Evolutionary conservation across 2,329 filamentous ascomycete species (phyloP).

Genomic region (Trichoderma atroviride): DNA sequence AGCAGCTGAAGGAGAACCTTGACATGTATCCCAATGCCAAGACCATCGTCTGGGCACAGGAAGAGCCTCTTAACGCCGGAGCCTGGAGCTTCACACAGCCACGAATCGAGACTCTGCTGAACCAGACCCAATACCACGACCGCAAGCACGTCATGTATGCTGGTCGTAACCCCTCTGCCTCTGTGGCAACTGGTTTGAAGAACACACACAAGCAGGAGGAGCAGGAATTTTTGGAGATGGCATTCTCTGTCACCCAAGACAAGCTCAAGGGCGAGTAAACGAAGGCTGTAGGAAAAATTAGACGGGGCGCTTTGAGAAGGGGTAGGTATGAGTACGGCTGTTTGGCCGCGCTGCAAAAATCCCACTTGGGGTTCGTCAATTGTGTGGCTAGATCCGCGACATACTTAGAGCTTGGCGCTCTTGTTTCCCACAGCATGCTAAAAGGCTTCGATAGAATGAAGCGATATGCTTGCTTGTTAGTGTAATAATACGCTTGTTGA

Average conservation of each 20-base stretch:
- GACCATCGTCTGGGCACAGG: slow-evolving; percentile 96
- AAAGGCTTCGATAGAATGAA: slow-evolving; percentile 11
- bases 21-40: slow-evolving; percentile 97
- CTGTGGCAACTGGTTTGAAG: slow-evolving; percentile 93
- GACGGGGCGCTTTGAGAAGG: background rate
- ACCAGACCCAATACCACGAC: slow-evolving; percentile 89
- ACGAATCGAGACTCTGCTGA: slow-evolving; percentile 92
- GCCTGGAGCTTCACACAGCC: slow-evolving; percentile 98
- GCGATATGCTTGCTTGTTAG: slow-evolving; percentile 21
- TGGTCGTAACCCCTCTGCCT: slow-evolving; percentile 88
- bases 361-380: slow-evolving; percentile 22
- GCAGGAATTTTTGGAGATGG: slow-evolving; percentile 73
- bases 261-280: slow-evolving; percentile 68
- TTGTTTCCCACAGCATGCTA: slow-evolving; percentile 8
- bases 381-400: slow-evolving; percentile 37
- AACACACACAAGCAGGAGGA: slow-evolving; percentile 88
- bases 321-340: background rate
- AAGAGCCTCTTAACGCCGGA: slow-evolving; percentile 96
- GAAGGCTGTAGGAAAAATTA: background rate
- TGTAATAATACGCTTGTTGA: slow-evolving; percentile 10
- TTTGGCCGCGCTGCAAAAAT: background rate
- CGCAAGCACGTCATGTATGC: slow-evolving; percentile 97
- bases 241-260: slow-evolving; percentile 66
- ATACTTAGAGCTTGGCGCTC: slow-evolving; percentile 29
- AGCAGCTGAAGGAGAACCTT: slow-evolving; percentile 93